A percentile compares a stretch with the other conserved stretches of the same genome.
phyloP scores from a whole-genome alignment of 495 filamentous ascomycete species.

The Pyronema omphalodes region DNA sequence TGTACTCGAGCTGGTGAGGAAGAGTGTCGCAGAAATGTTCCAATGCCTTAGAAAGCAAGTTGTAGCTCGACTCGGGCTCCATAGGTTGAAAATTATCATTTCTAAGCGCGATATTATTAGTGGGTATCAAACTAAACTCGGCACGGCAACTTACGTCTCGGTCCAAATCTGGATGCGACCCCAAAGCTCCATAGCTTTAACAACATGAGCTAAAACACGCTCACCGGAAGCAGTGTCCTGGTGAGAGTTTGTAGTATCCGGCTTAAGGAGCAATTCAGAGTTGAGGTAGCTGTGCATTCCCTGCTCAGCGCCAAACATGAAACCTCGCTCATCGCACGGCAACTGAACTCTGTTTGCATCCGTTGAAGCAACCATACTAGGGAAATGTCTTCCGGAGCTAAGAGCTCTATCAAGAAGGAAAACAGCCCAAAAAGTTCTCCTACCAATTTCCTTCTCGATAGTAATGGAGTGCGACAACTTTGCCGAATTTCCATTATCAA shows the following conservation, averaged over 20 bases:
- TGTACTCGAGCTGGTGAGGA: slow-evolving; percentile 53
- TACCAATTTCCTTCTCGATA: slow-evolving; percentile 53
- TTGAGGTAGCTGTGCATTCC: slow-evolving; percentile 31
- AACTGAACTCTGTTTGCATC: slow-evolving; percentile 36
- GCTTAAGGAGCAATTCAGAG: slow-evolving; percentile 13
- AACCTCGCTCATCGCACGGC: slow-evolving; percentile 45
- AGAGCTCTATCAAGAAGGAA: slow-evolving; percentile 68
- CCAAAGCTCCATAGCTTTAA: slow-evolving; percentile 63
- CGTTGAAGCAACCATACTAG: slow-evolving; percentile 14
- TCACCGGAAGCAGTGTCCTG: slow-evolving; percentile 40
- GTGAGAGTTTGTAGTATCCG: slow-evolving; percentile 15
- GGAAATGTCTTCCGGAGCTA: slow-evolving; percentile 42
- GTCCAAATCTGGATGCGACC: slow-evolving; percentile 31
- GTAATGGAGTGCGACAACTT: slow-evolving; percentile 25
- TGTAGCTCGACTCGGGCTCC: neutral
- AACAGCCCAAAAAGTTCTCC: slow-evolving; percentile 73
- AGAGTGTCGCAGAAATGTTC: slow-evolving; percentile 46
- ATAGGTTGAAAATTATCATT: neutral
- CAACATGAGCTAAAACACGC: slow-evolving; percentile 54
- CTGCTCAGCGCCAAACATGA: slow-evolving; percentile 51
- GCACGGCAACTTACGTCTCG: slow-evolving; percentile 5
- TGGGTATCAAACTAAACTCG: neutral
- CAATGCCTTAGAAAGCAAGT: neutral
- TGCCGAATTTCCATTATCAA: slow-evolving; percentile 9
- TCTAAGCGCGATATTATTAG: neutral